Conservation (phyloP, 441 rosid genomes). For the Jatropha podagrica region DNA sequence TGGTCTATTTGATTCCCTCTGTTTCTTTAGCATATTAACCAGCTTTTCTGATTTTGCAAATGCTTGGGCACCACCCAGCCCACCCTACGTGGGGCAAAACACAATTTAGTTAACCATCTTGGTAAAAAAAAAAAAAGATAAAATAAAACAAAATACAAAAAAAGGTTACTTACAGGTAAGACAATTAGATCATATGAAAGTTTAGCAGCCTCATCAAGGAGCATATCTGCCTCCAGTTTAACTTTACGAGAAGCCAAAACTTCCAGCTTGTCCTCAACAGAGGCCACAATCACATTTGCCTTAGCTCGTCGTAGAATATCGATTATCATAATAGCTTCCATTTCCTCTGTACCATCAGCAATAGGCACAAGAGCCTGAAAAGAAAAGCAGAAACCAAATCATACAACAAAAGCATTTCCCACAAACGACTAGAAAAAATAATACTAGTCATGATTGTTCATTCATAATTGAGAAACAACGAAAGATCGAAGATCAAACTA, state of each 20-base stretch:
- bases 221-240: constrained; percentile 81
- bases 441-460: neutral
- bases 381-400: constrained; percentile 3
- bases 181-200: constrained; percentile 78
- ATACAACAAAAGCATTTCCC: neutral
- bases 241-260: constrained; percentile 84
- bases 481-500: neutral
- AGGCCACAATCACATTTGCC: constrained; percentile 84
- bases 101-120: constrained; percentile 4
- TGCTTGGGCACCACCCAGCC: constrained; percentile 95
- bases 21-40: constrained; percentile 75
- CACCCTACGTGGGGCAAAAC: constrained; percentile 51
- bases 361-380: constrained; percentile 86
- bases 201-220: constrained; percentile 76
- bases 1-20: constrained; percentile 71
- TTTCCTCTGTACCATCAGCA: constrained; percentile 91
- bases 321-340: constrained; percentile 83
- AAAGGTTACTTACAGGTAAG: constrained; percentile 56
- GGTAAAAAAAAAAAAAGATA: neutral
- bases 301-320: constrained; percentile 84
- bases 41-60: constrained; percentile 74
- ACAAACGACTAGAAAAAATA: neutral
- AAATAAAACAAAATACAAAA: neutral
- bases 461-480: neutral
- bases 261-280: constrained; percentile 71